Conservation (phyloP, 139 green algal species). For the Haematococcus sp. region DNA sequence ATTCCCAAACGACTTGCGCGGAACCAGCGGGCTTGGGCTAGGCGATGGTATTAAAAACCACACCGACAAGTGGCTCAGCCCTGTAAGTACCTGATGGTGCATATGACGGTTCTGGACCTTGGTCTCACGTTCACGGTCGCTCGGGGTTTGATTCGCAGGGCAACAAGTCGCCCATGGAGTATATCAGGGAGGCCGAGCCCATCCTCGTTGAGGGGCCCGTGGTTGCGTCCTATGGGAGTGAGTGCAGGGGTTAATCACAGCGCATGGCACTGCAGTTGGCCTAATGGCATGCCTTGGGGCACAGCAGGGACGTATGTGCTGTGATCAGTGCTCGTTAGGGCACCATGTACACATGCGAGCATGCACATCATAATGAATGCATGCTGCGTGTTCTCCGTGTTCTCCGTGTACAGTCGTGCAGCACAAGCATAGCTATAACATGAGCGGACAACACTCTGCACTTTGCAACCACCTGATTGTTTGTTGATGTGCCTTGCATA, state of each 20-base stretch:
- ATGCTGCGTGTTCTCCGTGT: too few species aligned
- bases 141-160: slow-evolving; percentile 31
- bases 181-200: slow-evolving; percentile 65
- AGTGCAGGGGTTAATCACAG: slow-evolving; percentile 32
- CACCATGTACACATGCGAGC: not conserved
- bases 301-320: too few species aligned
- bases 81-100: too few species aligned
- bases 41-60: slow-evolving; percentile 79
- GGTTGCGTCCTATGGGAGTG: slow-evolving; percentile 76
- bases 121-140: too few species aligned
- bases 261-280: too few species aligned
- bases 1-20: slow-evolving; percentile 24
- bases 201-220: slow-evolving; percentile 77
- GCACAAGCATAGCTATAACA: too few species aligned
- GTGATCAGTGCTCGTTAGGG: not conserved
- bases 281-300: too few species aligned
- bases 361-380: not conserved
- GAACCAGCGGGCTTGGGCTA: slow-evolving; percentile 68
- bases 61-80: slow-evolving; percentile 81
- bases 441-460: too few species aligned
- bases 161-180: slow-evolving; percentile 78
- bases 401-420: slow-evolving; percentile 1
- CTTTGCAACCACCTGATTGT: too few species aligned
- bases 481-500: too few species aligned
- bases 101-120: too few species aligned